Base-by-base conservation (phyloP, 139 green algal species). In the Auxenochlorella pyrenoidosa region DNA sequence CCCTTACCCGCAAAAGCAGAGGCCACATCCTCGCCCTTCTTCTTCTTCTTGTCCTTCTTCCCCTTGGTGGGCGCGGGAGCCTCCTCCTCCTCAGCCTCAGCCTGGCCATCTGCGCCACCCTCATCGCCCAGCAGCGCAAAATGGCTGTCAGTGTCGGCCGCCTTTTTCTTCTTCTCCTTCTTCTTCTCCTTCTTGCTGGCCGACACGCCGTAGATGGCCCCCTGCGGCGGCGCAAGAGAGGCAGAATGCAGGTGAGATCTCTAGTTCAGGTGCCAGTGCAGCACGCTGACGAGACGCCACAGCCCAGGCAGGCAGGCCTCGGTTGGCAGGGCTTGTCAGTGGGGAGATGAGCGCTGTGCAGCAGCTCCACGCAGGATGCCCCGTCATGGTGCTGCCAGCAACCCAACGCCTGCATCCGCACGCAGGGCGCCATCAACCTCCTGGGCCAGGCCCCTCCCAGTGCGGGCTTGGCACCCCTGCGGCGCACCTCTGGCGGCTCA, bases 61-160 rank as follows among this genome's bases (percentile, higher is more conserved):
- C 87, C 82, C 73, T 93, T 91, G 47, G 30, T 51, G 24, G 86
- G 89, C n/a, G 87, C 83, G 68, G 72, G 36, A 36, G 75, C 87
- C 38, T 76, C 66, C 59, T 81, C 90, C 30, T 87, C 87, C 21
- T 80, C 75, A 36, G 82, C 73, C 63, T 87, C 78, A 3, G 41
- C 58, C 36, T 85, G 76, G 16, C 70, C 89, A 5, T 83, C 63
- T 10, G 59, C 82, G 21, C 89, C 84, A 19, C 34, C 72, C 36
- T 76, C 73, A 4, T 77, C 87, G 51, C 51, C 93, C 63, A 96
- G 79, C 24, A 89, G 93, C 54, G 93, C 93, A 95, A 95, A 95
- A 16, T 87, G 86, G 78, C n/a, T 85, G 21, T 90, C 87, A 0
- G 90, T 54, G 51, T 89, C 90, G n/a, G 80, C 72, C 22, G 40